These are phyloP conservation scores for Penicillium decumbens DNA, from an alignment of 2,329 filamentous ascomycete species.

Conservation along the genomic window DNA sequence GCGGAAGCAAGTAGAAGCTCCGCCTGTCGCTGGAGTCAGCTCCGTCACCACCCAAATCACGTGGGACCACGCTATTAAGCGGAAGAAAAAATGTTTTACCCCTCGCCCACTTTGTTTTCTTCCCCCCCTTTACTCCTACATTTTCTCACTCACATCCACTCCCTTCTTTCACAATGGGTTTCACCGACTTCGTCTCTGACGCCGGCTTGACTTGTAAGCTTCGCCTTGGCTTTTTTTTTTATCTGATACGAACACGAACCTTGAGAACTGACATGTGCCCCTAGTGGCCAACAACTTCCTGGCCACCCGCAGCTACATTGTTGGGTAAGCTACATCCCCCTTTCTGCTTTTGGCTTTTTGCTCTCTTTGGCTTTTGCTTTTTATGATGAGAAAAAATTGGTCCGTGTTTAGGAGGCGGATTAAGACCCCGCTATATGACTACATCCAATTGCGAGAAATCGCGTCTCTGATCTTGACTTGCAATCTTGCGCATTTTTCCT, in stretches of 20 bases:
- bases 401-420: slow-evolving; percentile 94
- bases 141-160: slow-evolving; percentile 9
- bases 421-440: slow-evolving; percentile 85
- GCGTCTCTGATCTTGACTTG: slow-evolving; percentile 63
- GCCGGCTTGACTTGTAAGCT: slow-evolving; percentile 57
- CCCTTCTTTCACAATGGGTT: slow-evolving; percentile 54
- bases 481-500: slow-evolving; percentile 2
- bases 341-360: slow-evolving; percentile 2
- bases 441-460: slow-evolving; percentile 67
- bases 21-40: slow-evolving; percentile 19
- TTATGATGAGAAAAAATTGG: slow-evolving; percentile 80
- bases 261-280: slow-evolving; percentile 31
- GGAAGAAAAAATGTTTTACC: slow-evolving; percentile 32
- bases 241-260: slow-evolving; percentile 5
- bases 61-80: slow-evolving; percentile 22
- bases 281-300: slow-evolving; percentile 44
- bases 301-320: slow-evolving; percentile 69
- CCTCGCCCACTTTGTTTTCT: slow-evolving; percentile 27
- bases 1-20: slow-evolving; percentile 24
- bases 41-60: slow-evolving; percentile 30
- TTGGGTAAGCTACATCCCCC: slow-evolving; percentile 59
- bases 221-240: slow-evolving; percentile 21
- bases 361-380: slow-evolving; percentile 28
- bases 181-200: slow-evolving; percentile 61
- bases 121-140: slow-evolving; percentile 13